Evolutionary conservation across 352 stramenopile genomes (phyloP).

Genomic region (Globisporangium iwayamae): DNA sequence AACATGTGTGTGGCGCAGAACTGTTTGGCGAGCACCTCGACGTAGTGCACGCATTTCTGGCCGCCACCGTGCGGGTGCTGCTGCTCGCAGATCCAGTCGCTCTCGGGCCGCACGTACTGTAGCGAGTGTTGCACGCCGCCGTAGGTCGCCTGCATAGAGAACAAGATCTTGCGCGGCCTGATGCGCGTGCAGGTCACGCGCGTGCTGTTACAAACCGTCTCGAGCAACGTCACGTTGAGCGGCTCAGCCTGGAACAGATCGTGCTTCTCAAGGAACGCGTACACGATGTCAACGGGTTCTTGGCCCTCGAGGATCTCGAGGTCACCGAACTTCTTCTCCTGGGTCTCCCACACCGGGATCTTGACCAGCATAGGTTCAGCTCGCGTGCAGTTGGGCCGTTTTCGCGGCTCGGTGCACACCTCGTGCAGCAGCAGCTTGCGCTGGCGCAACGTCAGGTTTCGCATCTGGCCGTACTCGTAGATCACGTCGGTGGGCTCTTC

Average conservation of each 20-base stretch:
- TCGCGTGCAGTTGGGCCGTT: conserved; percentile 69
- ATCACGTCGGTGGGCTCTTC: conserved; percentile 74
- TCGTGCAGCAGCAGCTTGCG: conserved; percentile 66
- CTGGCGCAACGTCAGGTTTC: conserved; percentile 62
- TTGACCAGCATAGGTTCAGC: conserved; percentile 69
- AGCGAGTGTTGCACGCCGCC: conserved; percentile 60
- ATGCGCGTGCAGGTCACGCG: conserved; percentile 52
- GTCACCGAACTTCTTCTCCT: conserved; percentile 64
- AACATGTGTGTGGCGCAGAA: conserved; percentile 79
- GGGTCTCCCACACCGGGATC: conserved; percentile 74
- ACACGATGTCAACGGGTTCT: conserved; percentile 78
- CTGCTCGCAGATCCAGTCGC: conserved; percentile 68
- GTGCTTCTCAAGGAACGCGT: conserved; percentile 85
- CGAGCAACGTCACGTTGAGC: conserved; percentile 66
- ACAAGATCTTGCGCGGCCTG: conserved; percentile 63
- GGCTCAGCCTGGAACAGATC: conserved; percentile 79
- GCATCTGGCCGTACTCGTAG: conserved; percentile 67
- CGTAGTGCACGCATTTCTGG: conserved; percentile 71
- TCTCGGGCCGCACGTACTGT: conserved; percentile 74
- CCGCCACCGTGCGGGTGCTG: conserved; percentile 29
- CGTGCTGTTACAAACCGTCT: conserved; percentile 72
- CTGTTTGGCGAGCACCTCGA: conserved; percentile 51
- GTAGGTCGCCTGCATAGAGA: conserved; percentile 79
- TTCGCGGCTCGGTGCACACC: conserved; percentile 62
- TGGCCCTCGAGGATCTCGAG: conserved; percentile 75